A percentile compares a stretch with the other conserved stretches of the same genome.
Conservation (phyloP, 345 rosid species). For the Turritis glabra region DNA sequence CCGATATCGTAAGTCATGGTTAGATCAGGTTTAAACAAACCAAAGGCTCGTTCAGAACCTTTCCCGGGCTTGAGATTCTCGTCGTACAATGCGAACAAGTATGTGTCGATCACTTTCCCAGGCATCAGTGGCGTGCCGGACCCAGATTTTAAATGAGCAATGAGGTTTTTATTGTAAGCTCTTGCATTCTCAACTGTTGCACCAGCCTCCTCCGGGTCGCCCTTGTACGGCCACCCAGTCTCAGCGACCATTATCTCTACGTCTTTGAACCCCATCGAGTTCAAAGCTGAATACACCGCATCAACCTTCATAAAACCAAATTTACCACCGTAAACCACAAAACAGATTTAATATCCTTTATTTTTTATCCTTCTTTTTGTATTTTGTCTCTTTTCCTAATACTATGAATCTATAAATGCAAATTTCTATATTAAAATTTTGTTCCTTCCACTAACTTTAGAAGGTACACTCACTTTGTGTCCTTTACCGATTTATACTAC, state of each 20-base stretch:
- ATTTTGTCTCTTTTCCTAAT: not conserved
- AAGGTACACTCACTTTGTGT: not conserved
- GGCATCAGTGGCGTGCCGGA: slow-evolving; percentile 93
- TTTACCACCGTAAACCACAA: not conserved
- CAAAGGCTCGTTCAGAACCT: slow-evolving; percentile 66
- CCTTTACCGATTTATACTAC: not conserved
- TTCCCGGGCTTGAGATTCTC: slow-evolving; percentile 91
- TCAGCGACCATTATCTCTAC: slow-evolving; percentile 92
- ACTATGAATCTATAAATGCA: not conserved
- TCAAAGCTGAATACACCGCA: slow-evolving; percentile 74
- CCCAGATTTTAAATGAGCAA: slow-evolving; percentile 75
- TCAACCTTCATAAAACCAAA: slow-evolving; percentile 56
- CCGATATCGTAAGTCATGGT: slow-evolving; percentile 78
- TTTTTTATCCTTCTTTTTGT: not conserved
- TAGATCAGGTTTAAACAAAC: slow-evolving; percentile 74
- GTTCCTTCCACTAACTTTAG: not conserved
- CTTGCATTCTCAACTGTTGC: slow-evolving; percentile 78
- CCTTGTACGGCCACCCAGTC: slow-evolving; percentile 98
- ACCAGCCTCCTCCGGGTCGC: slow-evolving; percentile 71
- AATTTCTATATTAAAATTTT: not conserved
- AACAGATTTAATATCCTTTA: not conserved
- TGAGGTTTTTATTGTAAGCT: slow-evolving; percentile 80
- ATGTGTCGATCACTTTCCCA: slow-evolving; percentile 81
- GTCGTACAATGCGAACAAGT: slow-evolving; percentile 78
- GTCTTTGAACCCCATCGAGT: slow-evolving; percentile 59